phyloP scores from a whole-genome alignment of 2,329 filamentous ascomycete species.

The Penicillium sp. region DNA sequence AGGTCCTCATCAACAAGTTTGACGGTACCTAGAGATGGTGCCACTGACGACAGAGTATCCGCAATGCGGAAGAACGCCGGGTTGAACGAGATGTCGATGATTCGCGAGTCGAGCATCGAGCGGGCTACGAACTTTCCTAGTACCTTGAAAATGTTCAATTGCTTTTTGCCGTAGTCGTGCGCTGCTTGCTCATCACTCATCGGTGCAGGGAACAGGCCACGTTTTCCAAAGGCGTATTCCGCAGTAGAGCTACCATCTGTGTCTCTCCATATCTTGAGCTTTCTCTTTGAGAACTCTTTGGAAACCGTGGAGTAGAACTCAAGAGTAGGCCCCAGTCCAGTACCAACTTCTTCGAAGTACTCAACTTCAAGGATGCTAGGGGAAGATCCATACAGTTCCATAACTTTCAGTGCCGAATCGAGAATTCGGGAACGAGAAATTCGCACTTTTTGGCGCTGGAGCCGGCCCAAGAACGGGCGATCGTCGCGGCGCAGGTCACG shows the following conservation, averaged over 20 bases:
- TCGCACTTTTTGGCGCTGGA: constrained; percentile 96
- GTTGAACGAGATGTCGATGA: constrained; percentile 97
- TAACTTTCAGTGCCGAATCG: constrained; percentile 95
- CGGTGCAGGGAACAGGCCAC: constrained; percentile 87
- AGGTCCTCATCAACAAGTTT: constrained; percentile 85
- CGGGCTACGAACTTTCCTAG: constrained; percentile 96
- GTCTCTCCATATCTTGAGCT: constrained; percentile 93
- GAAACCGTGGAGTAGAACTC: constrained; percentile 99
- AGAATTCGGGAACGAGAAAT: constrained; percentile 93
- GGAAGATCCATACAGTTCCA: constrained; percentile 97
- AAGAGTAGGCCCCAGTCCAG: constrained; percentile 88
- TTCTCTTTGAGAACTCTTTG: constrained; percentile 95
- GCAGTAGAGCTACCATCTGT: constrained; percentile 71
- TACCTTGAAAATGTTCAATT: constrained; percentile 84
- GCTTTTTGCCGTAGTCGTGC: constrained; percentile 78
- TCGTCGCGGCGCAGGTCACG: constrained; percentile 83
- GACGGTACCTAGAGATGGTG: constrained; percentile 82
- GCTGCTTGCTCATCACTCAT: constrained; percentile 74
- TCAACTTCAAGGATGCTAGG: constrained; percentile 95
- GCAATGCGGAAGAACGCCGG: constrained; percentile 96
- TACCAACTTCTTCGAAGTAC: constrained; percentile 98
- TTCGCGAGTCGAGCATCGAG: constrained; percentile 96
- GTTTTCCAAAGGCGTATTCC: constrained; percentile 81
- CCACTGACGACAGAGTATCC: constrained; percentile 65
- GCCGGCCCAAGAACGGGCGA: constrained; percentile 81